A percentile compares a stretch with the other conserved stretches of the same genome.
Conservation (phyloP, 2,329 filamentous ascomycete species). For the Teratosphaeria gauchensis region DNA sequence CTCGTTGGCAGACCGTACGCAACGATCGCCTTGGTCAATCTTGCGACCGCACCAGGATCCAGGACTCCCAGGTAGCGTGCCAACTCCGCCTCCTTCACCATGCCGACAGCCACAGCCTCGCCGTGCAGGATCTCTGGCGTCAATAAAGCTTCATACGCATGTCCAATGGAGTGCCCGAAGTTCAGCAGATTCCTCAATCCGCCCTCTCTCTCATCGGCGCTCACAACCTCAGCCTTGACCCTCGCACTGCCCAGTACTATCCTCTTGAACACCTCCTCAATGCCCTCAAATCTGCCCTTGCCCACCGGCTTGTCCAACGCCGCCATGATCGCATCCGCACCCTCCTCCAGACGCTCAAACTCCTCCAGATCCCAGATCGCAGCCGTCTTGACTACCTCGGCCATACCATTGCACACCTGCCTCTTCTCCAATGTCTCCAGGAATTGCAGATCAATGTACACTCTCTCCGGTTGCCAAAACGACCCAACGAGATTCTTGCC, state of each 20-base stretch:
- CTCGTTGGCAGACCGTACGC: constrained; percentile 86
- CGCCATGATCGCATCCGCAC: constrained; percentile 65
- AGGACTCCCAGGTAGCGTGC: constrained; percentile 81
- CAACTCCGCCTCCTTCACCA: constrained; percentile 95
- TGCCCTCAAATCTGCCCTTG: constrained; percentile 55
- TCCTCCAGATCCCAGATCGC: constrained; percentile 90
- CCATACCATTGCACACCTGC: constrained; percentile 98
- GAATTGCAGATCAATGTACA: constrained; percentile 90
- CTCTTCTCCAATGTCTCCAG: constrained; percentile 80
- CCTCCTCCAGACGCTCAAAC: constrained; percentile 73
- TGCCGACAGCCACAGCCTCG: constrained; percentile 91
- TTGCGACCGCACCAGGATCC: constrained; percentile 75
- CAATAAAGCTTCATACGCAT: constrained; percentile 90
- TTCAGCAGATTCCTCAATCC: constrained; percentile 91
- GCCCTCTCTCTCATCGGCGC: constrained; percentile 86
- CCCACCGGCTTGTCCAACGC: constrained; percentile 54
- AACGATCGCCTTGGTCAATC: constrained; percentile 86
- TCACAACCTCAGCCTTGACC: constrained; percentile 91
- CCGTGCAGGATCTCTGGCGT: constrained; percentile 93
- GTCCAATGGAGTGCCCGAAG: constrained; percentile 95
- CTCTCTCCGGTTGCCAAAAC: constrained; percentile 90
- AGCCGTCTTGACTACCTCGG: constrained; percentile 76
- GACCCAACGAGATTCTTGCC: constrained; percentile 94
- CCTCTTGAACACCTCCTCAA: constrained; percentile 43
- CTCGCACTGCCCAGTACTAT: constrained; percentile 83